A percentile compares a stretch with the other conserved stretches of the same genome.
phyloP scores from a whole-genome alignment of 1,284 basidiomycete species.

The Naganishia sp. region DNA sequence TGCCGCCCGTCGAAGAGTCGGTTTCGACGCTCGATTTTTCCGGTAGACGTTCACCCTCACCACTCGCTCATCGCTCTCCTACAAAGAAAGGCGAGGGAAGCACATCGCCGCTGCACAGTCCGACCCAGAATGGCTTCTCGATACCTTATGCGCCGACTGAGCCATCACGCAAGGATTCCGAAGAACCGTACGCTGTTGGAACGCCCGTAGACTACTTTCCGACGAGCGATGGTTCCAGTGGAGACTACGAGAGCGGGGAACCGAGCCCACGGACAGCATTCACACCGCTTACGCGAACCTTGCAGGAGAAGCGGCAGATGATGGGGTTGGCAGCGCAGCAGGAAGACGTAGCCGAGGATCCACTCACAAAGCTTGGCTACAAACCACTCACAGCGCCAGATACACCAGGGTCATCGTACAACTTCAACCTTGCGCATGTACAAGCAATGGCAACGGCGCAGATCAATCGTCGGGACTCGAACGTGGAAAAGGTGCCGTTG shows the following conservation, averaged over 20 bases:
- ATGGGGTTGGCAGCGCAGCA: constrained; percentile 15
- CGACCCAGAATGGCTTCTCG: background rate
- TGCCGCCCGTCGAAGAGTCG: background rate
- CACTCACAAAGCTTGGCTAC: constrained; percentile 17
- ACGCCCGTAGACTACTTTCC: constrained; percentile 9
- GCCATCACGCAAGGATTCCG: constrained; percentile 1
- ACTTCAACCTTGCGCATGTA: background rate
- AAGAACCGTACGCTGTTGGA: constrained; percentile 14
- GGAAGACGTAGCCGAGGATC: constrained; percentile 16
- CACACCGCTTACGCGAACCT: constrained; percentile 16
- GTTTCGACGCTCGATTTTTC: constrained; percentile 20
- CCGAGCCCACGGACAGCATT: constrained; percentile 12
- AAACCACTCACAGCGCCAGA: constrained; percentile 12
- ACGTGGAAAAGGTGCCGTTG: constrained; percentile 15
- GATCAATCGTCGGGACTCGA: constrained; percentile 25
- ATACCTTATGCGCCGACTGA: background rate
- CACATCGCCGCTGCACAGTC: background rate
- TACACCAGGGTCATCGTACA: constrained; percentile 9
- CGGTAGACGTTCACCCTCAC: constrained; percentile 13
- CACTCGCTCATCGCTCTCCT: background rate
- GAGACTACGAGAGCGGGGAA: constrained; percentile 6
- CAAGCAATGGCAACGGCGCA: background rate
- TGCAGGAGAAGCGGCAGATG: constrained; percentile 21
- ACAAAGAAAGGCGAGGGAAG: background rate
- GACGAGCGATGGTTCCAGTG: background rate